Evolutionary conservation across 108 stramenopile genomes (phyloP), one percentile per base, ranked within the genome.

Genomic region (Fistulifera pelliculosa): DNA sequence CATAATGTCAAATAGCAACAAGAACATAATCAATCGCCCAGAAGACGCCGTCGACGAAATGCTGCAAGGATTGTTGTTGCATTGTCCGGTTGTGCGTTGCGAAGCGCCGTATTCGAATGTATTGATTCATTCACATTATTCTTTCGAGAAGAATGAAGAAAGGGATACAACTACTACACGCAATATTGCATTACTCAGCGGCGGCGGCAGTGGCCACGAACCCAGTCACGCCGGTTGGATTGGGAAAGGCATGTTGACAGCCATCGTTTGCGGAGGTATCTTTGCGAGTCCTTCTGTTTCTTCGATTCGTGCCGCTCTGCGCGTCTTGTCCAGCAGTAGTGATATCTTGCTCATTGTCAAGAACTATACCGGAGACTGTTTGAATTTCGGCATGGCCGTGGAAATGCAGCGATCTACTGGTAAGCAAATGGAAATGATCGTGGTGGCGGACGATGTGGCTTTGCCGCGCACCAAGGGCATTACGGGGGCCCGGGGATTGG

Each of bases 191-290:
- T 80, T 94, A 15, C 76, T 78, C 23, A 90, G 90, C 8, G 97
- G 99, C 6, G 99, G 99, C 17, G 99, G 98, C 14, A 79, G 78
- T 52, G 99, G 99, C 12, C 99, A 99, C 66, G 99, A 99, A 68
- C 99, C 99, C 13, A 70, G 79, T 35, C 96, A 97, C 62, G 96
- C 94, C 14, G 97, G 97, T 6, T 99, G 79, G 75, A 76, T 97
- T 42, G 96, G 96, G 0, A 23, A 60, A 0, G 96, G 96, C 19
- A 93, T 96, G 94, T 78, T 99, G 10, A 87, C 84, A 4, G 96
- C 93, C 22, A 96, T 97, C 24, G 92, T 99, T 5, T 85, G 87
- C 50, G 99, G 99, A 12, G 94, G 90, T 10, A 94, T 97, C 35
- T 99, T 99, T 68, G 99, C 99, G 12, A 79, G 75, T 54, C 99